phyloP scores from a whole-genome alignment of 2,329 filamentous ascomycete species.

The Lasiodiplodia sp. region DNA sequence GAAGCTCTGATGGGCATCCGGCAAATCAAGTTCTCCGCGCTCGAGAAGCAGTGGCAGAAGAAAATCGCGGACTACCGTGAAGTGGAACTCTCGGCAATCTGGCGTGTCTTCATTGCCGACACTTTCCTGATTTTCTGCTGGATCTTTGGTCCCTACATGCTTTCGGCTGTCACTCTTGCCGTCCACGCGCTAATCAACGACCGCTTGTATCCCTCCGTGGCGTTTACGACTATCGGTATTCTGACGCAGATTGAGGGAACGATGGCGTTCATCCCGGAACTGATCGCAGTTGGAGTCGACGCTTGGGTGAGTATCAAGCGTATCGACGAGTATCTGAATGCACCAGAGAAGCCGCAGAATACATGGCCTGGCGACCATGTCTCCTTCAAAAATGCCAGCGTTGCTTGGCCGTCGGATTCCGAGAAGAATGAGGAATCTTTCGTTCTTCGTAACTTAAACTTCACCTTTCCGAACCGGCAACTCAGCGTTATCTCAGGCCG shows the following conservation, averaged over 20 bases:
- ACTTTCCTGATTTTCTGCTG: constrained; percentile 50
- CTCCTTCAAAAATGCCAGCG: constrained; percentile 70
- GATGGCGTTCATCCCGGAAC: constrained; percentile 74
- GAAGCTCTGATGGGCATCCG: constrained; percentile 81
- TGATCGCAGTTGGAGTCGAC: constrained; percentile 74
- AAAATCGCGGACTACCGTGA: constrained; percentile 71
- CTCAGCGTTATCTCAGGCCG: constrained; percentile 78
- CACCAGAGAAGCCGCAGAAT: constrained; percentile 67
- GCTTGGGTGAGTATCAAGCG: constrained; percentile 75
- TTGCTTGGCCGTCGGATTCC: constrained; percentile 76
- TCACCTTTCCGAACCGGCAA: constrained; percentile 72
- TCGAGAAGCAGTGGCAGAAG: constrained; percentile 77
- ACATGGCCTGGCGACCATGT: constrained; percentile 66
- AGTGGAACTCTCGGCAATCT: constrained; percentile 71
- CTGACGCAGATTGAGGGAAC: constrained; percentile 78
- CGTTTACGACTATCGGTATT: constrained; percentile 79
- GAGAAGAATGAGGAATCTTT: constrained; percentile 62
- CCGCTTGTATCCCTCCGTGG: constrained; percentile 72
- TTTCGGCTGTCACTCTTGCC: constrained; percentile 74
- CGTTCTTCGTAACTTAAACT: constrained; percentile 67
- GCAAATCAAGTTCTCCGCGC: constrained; percentile 83
- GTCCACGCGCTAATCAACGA: constrained; percentile 72
- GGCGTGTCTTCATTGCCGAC: constrained; percentile 71
- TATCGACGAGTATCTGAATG: constrained; percentile 74
- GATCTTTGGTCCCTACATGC: constrained; percentile 75